A percentile compares a stretch with the other conserved stretches of the same genome.
phyloP scores from a whole-genome alignment of 2,329 filamentous ascomycete species.

The Rutstroemia sp. region DNA sequence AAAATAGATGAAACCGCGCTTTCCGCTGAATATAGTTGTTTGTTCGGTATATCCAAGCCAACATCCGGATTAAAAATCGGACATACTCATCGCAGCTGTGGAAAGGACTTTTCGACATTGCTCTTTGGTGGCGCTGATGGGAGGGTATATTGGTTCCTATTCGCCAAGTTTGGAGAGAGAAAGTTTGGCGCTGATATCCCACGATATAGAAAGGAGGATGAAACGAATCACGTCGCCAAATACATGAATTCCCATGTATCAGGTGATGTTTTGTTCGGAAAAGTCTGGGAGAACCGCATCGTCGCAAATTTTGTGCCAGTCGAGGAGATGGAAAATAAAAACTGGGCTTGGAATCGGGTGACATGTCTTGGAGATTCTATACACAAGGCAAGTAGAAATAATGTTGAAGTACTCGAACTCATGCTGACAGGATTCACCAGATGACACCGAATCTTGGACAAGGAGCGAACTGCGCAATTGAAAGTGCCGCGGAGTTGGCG shows the following conservation, averaged over 20 bases:
- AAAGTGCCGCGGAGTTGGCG: conserved; percentile 32
- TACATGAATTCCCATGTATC: not conserved
- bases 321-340: conserved; percentile 11
- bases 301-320: not conserved
- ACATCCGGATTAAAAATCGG: conserved; percentile 11
- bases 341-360: conserved; percentile 16
- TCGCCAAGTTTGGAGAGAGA: conserved; percentile 2
- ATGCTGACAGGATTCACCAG: not conserved
- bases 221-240: not conserved
- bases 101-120: not conserved
- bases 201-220: not conserved
- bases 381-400: conserved; percentile 12
- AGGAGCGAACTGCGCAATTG: conserved; percentile 35
- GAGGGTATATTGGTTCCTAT: conserved; percentile 7
- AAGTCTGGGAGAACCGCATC: not conserved
- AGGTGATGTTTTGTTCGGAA: not conserved
- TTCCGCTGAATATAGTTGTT: conserved; percentile 20
- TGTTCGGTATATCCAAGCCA: conserved; percentile 19
- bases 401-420: no score
- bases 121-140: conserved; percentile 1
- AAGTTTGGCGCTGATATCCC: not conserved
- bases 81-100: conserved; percentile 7
- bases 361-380: conserved; percentile 18
- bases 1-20: conserved; percentile 5
- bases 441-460: conserved; percentile 25